Base-by-base conservation (phyloP, 495 filamentous ascomycete species). In the Saxophila tyrrhenica region DNA sequence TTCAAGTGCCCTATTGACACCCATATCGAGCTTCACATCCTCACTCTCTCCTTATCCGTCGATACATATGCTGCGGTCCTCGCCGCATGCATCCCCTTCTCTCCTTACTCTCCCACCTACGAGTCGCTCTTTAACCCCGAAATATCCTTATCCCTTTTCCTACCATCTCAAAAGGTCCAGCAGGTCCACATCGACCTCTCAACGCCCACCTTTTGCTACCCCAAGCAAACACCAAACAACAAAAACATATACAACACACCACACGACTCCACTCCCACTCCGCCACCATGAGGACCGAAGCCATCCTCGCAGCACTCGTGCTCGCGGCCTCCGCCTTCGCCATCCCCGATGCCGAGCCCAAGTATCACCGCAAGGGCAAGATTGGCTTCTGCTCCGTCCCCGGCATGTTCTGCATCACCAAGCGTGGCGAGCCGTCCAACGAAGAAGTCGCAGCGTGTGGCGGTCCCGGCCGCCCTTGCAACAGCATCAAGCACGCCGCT, bases 1-100 rank as follows among this genome's bases (percentile, higher is more conserved):
- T 44, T 53, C n/a, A n/a, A 25, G 15, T 3, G 2, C 5, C 51
- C 51, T 53, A 53, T 53, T 53, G 51, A 53, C 39, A 46, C 41
- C 39, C 39, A 23, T 21, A 25, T 53, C 19, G 51, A 17, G 51
- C 23, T 20, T 46, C 21, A 24, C 16, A 19, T 15, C 22, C 39
- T 44, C 22, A 20, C 10, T 29, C 8, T 21, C 29, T 41, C 49
- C 29, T 51, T 39, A 21, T 24, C 23, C 24, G 8, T 46, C 21
- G 23, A 35, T 44, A 53, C 22, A 53, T 46, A 51, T 53, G 39
- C 29, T 35, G 7, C 13, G 7, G 29, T 35, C 39, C 51, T n/a
- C 19, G 3, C 51, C 21, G 3, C 13, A 44, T 35, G 21, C 51
- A 39, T 21, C 22, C 29, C 20, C 16, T 42, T 39, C 3, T 11